phyloP scores from a whole-genome alignment of 83 land plant genomes.

The Diphasiastrum complanatum region DNA sequence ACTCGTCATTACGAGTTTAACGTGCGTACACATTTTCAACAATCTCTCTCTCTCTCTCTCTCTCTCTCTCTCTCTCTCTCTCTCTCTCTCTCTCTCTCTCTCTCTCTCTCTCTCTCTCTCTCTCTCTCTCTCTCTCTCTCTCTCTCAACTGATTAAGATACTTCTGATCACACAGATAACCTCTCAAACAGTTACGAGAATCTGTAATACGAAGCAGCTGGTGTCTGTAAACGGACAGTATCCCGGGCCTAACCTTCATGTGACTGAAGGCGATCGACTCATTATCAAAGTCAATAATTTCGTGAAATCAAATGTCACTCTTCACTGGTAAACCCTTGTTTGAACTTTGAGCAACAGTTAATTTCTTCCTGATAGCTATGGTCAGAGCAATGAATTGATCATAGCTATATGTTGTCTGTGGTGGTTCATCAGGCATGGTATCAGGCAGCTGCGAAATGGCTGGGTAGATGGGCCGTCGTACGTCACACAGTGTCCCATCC shows the following conservation, averaged over 20 bases:
- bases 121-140: too few species aligned
- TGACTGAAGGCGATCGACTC: constrained; percentile 45
- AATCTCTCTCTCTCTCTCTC: too few species aligned
- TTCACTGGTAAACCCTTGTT: constrained; percentile 49
- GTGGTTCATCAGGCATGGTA: constrained; percentile 51
- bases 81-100: too few species aligned
- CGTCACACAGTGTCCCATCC: constrained; percentile 66
- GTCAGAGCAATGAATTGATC: not conserved
- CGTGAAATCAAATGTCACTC: constrained; percentile 33
- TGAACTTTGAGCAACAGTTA: not conserved
- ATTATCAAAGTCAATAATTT: constrained; percentile 42
- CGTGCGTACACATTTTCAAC: too few species aligned
- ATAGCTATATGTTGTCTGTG: too few species aligned
- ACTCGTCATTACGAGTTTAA: too few species aligned
- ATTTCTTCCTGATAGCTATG: not conserved
- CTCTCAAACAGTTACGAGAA: constrained; percentile 33
- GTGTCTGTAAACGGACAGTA: constrained; percentile 48
- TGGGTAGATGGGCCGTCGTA: constrained; percentile 71
- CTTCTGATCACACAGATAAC: too few species aligned
- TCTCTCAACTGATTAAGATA: too few species aligned
- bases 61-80: too few species aligned
- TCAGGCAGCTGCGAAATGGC: constrained; percentile 59
- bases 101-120: too few species aligned
- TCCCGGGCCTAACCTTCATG: constrained; percentile 55
- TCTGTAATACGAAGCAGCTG: constrained; percentile 39